Percentiles rank a stretch among this genome's conserved stretches.
phyloP scores from a whole-genome alignment of 306 rosid genomes.

The Abrus precatorius region DNA sequence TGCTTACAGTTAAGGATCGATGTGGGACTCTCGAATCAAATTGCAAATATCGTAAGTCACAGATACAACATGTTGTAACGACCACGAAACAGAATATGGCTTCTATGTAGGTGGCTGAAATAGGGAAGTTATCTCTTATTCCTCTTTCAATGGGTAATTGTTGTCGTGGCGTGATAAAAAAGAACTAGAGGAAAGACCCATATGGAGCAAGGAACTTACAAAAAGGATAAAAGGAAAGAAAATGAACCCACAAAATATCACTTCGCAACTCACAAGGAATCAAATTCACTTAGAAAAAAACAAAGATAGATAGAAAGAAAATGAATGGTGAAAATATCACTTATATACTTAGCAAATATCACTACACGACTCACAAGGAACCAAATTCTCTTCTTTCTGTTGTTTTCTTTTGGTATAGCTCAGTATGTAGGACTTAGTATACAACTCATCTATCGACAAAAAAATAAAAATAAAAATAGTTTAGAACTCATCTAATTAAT shows the following conservation, averaged over 20 bases:
- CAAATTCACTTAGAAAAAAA: background rate
- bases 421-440: background rate
- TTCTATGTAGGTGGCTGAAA: slow-evolving; percentile 5
- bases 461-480: background rate
- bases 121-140: slow-evolving; percentile 1
- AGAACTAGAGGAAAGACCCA: background rate
- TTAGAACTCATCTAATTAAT: background rate
- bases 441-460: background rate
- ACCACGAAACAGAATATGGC: background rate
- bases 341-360: background rate
- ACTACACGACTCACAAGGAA: background rate
- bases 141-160: background rate
- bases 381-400: background rate
- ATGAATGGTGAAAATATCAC: background rate
- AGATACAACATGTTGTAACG: background rate
- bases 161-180: background rate
- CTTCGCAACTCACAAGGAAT: background rate
- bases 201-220: background rate
- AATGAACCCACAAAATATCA: background rate
- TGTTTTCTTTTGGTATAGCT: background rate
- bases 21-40: background rate
- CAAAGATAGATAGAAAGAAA: background rate
- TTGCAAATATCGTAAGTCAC: background rate
- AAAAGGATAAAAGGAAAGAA: background rate
- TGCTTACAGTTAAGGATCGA: too few species aligned